Evolutionary conservation across 345 rosid genomes (phyloP), one percentile per base, ranked within the genome.

Genomic region (Cardamine chenopodiifolia): DNA sequence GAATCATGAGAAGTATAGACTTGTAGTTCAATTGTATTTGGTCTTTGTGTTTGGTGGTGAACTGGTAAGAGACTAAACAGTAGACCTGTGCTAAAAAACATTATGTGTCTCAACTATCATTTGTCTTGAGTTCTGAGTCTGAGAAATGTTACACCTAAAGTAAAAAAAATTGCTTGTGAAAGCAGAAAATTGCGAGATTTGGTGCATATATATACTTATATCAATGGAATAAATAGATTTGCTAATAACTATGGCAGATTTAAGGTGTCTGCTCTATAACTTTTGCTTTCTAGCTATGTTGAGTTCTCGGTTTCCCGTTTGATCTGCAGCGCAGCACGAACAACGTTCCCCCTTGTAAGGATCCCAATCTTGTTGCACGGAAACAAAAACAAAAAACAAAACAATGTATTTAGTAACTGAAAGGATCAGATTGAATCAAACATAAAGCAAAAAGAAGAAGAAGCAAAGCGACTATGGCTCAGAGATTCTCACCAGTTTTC

Each of bases 271-370:
- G 71, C 80, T 35, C 35, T 6, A 32, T 53, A 31, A 22, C 56
- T 19, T 13, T 3, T 77, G 60, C 71, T 66, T 22, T 40, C 68
- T 58, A 66, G 57, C 71, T 79, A 84, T 31, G 70, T 37, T 7
- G 62, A 65, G 20, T 74, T 74, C 79, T 85, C 85, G 62, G 53
- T 29, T 17, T 84, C 89, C 6, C 78, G 82, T 72, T 87, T 94
- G 57, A 91, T 91, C 82, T 80, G 85, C 67, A 90, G 73, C 2
- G 96, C 96, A 69, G 97, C 98, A 35, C 85, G 69, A 23, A 94
- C 98, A 20, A 94, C 90, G 56, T 87, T 87, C 70, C 96, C 98
- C 74, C 97, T 84, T n/a, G 96, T 86, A 49, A 94, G 85, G 77
- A 94, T 86, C 67, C 98, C 98, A 35, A 85, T 87, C 98, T 94